phyloP scores from a whole-genome alignment of 495 filamentous ascomycete species.

The Viridothelium virens region DNA sequence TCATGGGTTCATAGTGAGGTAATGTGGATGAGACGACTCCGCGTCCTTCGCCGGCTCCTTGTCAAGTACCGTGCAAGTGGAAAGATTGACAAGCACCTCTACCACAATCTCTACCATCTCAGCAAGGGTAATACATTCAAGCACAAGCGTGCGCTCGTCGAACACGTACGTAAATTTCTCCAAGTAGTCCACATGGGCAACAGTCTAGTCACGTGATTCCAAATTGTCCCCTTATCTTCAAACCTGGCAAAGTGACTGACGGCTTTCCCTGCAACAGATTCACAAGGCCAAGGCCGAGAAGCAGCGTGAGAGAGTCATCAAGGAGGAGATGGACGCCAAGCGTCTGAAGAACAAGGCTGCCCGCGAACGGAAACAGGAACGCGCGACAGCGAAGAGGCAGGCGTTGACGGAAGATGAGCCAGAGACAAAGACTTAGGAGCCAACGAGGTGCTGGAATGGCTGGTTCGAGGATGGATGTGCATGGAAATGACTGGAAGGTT shows the following conservation, averaged over 20 bases:
- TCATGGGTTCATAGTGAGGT: constrained; percentile 57
- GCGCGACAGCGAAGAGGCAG: constrained; percentile 80
- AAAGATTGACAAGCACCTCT: constrained; percentile 99
- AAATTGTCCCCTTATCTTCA: background rate
- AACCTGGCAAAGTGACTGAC: background rate
- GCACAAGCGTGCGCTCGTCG: constrained; percentile 99
- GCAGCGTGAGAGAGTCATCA: constrained; percentile 81
- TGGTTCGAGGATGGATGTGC: background rate
- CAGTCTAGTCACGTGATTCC: constrained; percentile 28
- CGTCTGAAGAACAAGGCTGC: constrained; percentile 99
- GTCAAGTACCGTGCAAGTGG: constrained; percentile 98
- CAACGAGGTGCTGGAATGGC: background rate
- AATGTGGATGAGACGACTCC: constrained; percentile 99
- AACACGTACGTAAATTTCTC: constrained; percentile 75
- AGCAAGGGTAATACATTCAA: constrained; percentile 99
- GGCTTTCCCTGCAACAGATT: constrained; percentile 53
- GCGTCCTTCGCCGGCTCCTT: constrained; percentile 94
- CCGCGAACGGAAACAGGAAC: constrained; percentile 89
- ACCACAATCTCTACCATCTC: constrained; percentile 99
- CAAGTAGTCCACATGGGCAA: background rate
- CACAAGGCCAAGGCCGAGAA: constrained; percentile 99
- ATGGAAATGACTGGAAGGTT: background rate
- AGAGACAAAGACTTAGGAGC: constrained; percentile 39
- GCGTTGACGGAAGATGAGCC: constrained; percentile 67
- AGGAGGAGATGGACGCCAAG: constrained; percentile 99